Conservation (phyloP, 768 basidiomycete genomes). For the Tricholoma sp. region DNA sequence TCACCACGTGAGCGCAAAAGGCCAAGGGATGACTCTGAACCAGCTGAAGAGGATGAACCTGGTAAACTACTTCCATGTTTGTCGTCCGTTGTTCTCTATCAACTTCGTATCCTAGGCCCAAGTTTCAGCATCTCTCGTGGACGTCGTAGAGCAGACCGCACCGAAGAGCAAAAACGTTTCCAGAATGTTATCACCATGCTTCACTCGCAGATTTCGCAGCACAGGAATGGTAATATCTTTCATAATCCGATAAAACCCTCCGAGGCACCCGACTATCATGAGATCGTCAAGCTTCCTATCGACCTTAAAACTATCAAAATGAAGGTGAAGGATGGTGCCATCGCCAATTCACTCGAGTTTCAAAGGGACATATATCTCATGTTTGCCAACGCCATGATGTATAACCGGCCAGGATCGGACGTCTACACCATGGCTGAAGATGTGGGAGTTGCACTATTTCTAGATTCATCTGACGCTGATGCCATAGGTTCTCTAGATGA, state of each 20-base stretch:
- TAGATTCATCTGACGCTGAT: background rate
- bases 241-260: conserved; percentile 83
- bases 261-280: conserved; percentile 89
- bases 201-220: conserved; percentile 76
- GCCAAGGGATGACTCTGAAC: conserved; percentile 62
- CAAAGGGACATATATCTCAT: conserved; percentile 88
- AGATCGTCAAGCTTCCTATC: conserved; percentile 92
- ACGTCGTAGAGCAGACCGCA: conserved; percentile 31
- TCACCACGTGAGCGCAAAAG: conserved; percentile 52
- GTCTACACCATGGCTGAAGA: conserved; percentile 90
- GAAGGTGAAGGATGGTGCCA: conserved; percentile 79
- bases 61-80: conserved; percentile 23
- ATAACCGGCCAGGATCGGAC: conserved; percentile 82
- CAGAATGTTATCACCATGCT: conserved; percentile 79
- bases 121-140: conserved; percentile 19
- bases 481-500: conserved; percentile 47
- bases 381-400: conserved; percentile 98
- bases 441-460: conserved; percentile 41
- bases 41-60: conserved; percentile 60
- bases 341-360: conserved; percentile 79
- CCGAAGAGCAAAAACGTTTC: conserved; percentile 61
- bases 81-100: background rate
- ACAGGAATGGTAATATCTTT: conserved; percentile 87
- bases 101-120: conserved; percentile 18
- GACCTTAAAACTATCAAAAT: conserved; percentile 90